phyloP scores from a whole-genome alignment of 305 asterid genomes.

The Solanum hybrid region DNA sequence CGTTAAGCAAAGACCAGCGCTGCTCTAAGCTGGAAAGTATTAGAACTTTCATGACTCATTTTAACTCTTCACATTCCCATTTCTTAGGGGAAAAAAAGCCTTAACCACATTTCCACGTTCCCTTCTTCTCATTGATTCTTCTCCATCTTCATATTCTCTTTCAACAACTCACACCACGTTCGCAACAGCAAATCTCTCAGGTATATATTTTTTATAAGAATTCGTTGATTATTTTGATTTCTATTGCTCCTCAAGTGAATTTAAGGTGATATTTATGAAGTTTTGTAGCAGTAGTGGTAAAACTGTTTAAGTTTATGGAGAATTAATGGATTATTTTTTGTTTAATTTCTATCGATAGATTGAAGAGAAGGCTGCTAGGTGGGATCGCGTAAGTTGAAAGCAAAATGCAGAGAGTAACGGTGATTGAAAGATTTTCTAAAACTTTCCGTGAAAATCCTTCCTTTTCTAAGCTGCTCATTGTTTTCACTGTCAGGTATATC shows the following conservation, averaged over 20 bases:
- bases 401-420: slow-evolving; percentile 35
- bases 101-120: neutral
- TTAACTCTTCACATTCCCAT: neutral
- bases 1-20: neutral
- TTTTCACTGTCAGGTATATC: slow-evolving; percentile 58
- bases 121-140: neutral
- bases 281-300: neutral
- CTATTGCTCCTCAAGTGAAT: neutral
- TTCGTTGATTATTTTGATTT: neutral
- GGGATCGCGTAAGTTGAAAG: neutral
- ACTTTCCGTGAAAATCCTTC: slow-evolving; percentile 55
- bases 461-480: slow-evolving; percentile 48
- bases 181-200: neutral
- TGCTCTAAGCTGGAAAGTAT: neutral
- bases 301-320: neutral
- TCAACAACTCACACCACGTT: slow-evolving; percentile 1
- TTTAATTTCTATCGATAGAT: neutral
- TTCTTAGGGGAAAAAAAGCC: neutral
- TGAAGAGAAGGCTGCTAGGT: neutral
- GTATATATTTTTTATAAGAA: neutral
- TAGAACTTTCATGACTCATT: neutral
- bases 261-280: neutral
- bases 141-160: neutral
- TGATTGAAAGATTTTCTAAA: slow-evolving; percentile 46
- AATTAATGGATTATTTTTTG: neutral